phyloP scores from a whole-genome alignment of 2,329 filamentous ascomycete species.

The Alternaria ventricosa region DNA sequence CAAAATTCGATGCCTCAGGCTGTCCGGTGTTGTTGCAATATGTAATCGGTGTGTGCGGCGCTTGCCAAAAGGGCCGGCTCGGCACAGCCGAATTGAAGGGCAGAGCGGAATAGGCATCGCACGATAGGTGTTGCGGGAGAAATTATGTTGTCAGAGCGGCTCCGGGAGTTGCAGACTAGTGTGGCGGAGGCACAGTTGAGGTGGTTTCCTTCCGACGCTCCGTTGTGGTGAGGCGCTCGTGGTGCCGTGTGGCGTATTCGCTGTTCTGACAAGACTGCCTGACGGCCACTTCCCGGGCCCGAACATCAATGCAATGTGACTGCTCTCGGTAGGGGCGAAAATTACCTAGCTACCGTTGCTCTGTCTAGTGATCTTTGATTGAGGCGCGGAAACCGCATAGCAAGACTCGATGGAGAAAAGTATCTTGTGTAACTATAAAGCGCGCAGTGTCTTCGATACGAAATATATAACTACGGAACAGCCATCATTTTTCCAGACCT shows the following conservation, averaged over 20 bases:
- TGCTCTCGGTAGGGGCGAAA: slow-evolving; percentile 17
- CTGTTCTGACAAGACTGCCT: slow-evolving; percentile 26
- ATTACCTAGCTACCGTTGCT: slow-evolving; percentile 16
- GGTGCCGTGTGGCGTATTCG: slow-evolving; percentile 27
- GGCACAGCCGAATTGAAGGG: background rate
- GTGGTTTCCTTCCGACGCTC: slow-evolving; percentile 7
- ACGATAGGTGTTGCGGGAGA: slow-evolving; percentile 2
- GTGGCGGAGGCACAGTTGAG: slow-evolving; percentile 28
- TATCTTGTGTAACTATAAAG: slow-evolving; percentile 26
- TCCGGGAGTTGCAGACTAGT: slow-evolving; percentile 7
- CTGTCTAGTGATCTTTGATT: slow-evolving; percentile 22
- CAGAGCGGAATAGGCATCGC: slow-evolving; percentile 2
- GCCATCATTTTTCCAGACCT: background rate
- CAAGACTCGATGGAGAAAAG: slow-evolving; percentile 13
- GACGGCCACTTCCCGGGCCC: slow-evolving; percentile 18
- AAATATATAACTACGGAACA: slow-evolving; percentile 7
- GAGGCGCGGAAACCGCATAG: slow-evolving; percentile 27
- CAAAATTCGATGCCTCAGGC: slow-evolving; percentile 10
- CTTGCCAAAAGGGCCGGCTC: slow-evolving; percentile 7
- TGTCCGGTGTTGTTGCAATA: slow-evolving; percentile 1
- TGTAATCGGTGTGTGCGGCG: slow-evolving; percentile 11
- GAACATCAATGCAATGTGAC: slow-evolving; percentile 28
- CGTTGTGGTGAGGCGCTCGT: slow-evolving; percentile 26
- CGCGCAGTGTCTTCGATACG: slow-evolving; percentile 6
- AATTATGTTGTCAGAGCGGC: slow-evolving; percentile 2